Evolutionary conservation across 2,329 filamentous ascomycete species (phyloP), one percentile per base, ranked within the genome.

Genomic region (Neofusicoccum parvum): DNA sequence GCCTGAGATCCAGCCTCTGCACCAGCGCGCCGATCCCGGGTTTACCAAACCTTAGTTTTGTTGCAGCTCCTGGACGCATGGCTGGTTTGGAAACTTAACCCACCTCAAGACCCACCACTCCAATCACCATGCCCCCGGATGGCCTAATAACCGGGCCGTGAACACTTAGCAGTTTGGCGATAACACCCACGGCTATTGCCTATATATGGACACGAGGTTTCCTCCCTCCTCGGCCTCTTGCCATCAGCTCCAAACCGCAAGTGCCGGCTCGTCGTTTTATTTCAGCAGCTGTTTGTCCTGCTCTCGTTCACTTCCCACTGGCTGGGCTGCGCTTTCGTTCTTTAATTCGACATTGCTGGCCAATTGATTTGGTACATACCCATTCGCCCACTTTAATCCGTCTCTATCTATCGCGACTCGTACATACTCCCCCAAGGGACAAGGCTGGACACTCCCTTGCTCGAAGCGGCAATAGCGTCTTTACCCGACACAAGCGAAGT

Each of bases 281-380:
- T 54, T 71, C 77, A 75, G 73, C 75, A 78, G 74, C 76, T 75
- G 76, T 78, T 71, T 77, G 75, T 76, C 39, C 43, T 37, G 62
- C 79, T 79, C 77, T 82, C 80, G 76, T 82, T 82, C 75, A 80
- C 74, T 73, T 74, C 81, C 81, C 82, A 83, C 82, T 82, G 82
- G 82, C 76, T 83, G 82, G 82, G 82, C 80, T 80, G 79, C 79
- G 27, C 77, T 74, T 82, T 78, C 81, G 80, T 83, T 83, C 81
- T 75, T 82, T 83, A 79, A 77, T 76, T 39, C 67, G 65, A 75
- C 71, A 76, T 79, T 79, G 77, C 77, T 79, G 77, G 73, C 73
- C 77, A 79, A 79, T 77, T 70, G 48, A 56, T 68, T 70, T 63
- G 68, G 69, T 67, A 71, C 69, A 69, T 69, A 71, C 27, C 27